These are phyloP conservation scores for Aspergillus pseudoterreus DNA, from an alignment of 2,329 filamentous ascomycete species.

Conservation along the genomic window DNA sequence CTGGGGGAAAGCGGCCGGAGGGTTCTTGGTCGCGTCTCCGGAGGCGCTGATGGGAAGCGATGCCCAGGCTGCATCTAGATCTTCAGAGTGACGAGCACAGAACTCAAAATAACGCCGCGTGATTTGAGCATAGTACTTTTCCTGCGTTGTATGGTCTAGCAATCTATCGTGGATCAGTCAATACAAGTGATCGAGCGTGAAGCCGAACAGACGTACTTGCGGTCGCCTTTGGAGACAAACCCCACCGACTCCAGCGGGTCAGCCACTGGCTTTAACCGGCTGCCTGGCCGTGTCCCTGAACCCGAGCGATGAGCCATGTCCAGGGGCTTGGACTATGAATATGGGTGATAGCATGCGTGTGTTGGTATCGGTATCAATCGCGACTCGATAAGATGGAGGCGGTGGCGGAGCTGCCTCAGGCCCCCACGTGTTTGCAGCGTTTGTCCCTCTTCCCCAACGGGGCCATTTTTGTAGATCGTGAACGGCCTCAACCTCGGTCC, in stretches of 20 bases:
- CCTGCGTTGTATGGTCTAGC: slow-evolving; percentile 72
- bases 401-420: background rate
- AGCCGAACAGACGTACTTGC: slow-evolving; percentile 53
- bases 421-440: slow-evolving; percentile 8
- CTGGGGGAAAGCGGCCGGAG: slow-evolving; percentile 28
- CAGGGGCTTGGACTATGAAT: background rate
- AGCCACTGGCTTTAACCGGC: slow-evolving; percentile 66
- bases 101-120: slow-evolving; percentile 86
- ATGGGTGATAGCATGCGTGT: background rate
- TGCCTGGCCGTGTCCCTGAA: slow-evolving; percentile 19
- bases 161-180: slow-evolving; percentile 49
- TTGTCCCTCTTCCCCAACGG: slow-evolving; percentile 20
- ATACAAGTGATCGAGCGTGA: background rate
- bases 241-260: slow-evolving; percentile 80
- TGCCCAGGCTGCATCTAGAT: slow-evolving; percentile 71
- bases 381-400: background rate
- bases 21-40: slow-evolving; percentile 37
- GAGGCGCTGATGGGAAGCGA: slow-evolving; percentile 50
- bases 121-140: slow-evolving; percentile 82
- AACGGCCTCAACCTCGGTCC: slow-evolving; percentile 1
- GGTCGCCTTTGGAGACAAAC: slow-evolving; percentile 87
- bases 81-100: slow-evolving; percentile 70
- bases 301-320: slow-evolving; percentile 19
- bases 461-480: background rate
- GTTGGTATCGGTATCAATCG: background rate